Conservation (phyloP, 768 basidiomycete genomes). For the Boletus edulis region DNA sequence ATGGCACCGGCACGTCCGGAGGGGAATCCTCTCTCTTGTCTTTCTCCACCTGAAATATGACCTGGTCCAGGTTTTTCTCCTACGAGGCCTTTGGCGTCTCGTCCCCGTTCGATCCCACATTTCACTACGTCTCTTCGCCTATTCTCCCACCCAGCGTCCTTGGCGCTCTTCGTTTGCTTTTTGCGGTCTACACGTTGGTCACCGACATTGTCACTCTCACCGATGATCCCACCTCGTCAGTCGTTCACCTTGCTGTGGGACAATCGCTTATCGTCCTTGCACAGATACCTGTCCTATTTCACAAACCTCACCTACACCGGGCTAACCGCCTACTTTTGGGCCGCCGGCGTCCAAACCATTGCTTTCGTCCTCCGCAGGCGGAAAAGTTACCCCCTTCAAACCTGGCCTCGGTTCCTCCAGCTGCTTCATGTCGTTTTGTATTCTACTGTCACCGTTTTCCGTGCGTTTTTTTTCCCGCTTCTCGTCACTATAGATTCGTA, state of each 20-base stretch:
- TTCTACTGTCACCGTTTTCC: conserved; percentile 51
- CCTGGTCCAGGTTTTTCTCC: conserved; percentile 5
- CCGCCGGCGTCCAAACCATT: conserved; percentile 51
- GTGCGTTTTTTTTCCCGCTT: conserved; percentile 38
- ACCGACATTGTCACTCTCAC: conserved; percentile 35
- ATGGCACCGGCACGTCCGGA: not conserved
- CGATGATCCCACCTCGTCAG: conserved; percentile 26
- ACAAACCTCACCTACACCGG: conserved; percentile 64
- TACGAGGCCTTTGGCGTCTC: conserved; percentile 33
- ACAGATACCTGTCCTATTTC: conserved; percentile 64
- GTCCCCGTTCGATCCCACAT: conserved; percentile 39
- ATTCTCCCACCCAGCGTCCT: conserved; percentile 44
- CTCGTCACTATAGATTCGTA: not conserved
- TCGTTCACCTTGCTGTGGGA: conserved; percentile 23
- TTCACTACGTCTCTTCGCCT: conserved; percentile 40
- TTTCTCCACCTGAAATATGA: not conserved
- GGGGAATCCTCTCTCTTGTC: not conserved
- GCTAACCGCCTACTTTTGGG: conserved; percentile 59
- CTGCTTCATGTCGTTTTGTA: conserved; percentile 54
- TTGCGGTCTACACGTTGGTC: conserved; percentile 52
- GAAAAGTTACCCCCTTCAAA: conserved; percentile 53
- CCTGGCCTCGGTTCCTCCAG: conserved; percentile 56
- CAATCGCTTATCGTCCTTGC: not conserved
- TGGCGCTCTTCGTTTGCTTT: conserved; percentile 41
- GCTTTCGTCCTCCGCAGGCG: conserved; percentile 36